Base-by-base conservation (phyloP, 2,329 filamentous ascomycete species). In the Fusarium beomiforme region DNA sequence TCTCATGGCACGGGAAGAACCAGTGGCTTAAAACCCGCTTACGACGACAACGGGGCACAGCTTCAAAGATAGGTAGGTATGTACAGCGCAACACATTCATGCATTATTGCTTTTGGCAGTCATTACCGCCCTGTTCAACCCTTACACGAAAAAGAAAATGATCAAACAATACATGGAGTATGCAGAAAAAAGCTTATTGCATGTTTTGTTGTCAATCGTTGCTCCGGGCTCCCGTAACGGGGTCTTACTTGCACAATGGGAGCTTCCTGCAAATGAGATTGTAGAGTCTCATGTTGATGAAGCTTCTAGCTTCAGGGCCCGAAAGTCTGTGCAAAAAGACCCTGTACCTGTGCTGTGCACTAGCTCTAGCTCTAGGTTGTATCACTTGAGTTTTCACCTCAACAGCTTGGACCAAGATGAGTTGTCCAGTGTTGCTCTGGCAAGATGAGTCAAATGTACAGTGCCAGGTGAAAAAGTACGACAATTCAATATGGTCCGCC, bases 351-450 rank as follows among this genome's bases (percentile, higher is more conserved):
- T 55, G 47, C 53, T 24, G n/a, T 42, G n/a, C n/a, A n/a, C n/a
- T n/a, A n/a, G n/a, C 9, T 42, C 41, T 23, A 13, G 33, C 33
- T 14, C 24, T 19, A 29, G 29, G 29, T 13, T 49, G 54, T 69
- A 65, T 65, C 64, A 58, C 26, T 23, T 29, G 51, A 29, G 43
- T 69, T 47, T 55, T 50, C 33, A 43, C 26, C 42, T 47, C 34
- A 37, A 54, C 56, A 67, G 65, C 69, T 71, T 72, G 61, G 60
- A 49, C 60, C 56, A 57, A 56, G 65, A 66, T 71, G 69, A 59
- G 69, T 63, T 71, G 69, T 71, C 49, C 69, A 34, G 33, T 71
- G 68, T 71, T 71, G 63, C 69, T 69, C 69, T 50, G 34, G 60
- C 60, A 67, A 70, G 57, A 64, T 70, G 65, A 71, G 51, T 71